These are phyloP conservation scores for Cytospora leucostoma DNA, from an alignment of 2,329 filamentous ascomycete species.

Conservation along the genomic window DNA sequence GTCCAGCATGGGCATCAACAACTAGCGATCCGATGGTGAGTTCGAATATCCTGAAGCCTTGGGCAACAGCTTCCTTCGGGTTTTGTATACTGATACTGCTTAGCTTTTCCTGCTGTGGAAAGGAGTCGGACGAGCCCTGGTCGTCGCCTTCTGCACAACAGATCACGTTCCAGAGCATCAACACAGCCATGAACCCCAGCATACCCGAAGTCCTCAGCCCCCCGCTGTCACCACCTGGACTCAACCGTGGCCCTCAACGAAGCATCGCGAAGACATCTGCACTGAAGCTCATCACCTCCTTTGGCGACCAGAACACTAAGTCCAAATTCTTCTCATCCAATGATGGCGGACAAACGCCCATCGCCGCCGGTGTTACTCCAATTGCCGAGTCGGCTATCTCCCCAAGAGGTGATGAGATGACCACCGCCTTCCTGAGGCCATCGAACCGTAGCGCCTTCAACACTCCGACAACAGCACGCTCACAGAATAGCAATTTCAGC, in stretches of 20 bases:
- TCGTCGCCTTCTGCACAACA: slow-evolving; percentile 75
- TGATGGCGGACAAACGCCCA: slow-evolving; percentile 69
- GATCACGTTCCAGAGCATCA: slow-evolving; percentile 54
- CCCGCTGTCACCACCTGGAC: slow-evolving; percentile 71
- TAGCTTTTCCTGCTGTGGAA: slow-evolving; percentile 84
- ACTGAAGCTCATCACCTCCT: slow-evolving; percentile 88
- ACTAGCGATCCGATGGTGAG: slow-evolving; percentile 78
- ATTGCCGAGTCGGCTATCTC: slow-evolving; percentile 80
- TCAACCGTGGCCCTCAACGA: slow-evolving; percentile 59
- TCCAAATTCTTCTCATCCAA: slow-evolving; percentile 63
- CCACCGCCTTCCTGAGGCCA: slow-evolving; percentile 68
- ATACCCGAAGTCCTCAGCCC: slow-evolving; percentile 68
- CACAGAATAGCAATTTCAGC: slow-evolving; percentile 59
- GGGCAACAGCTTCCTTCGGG: background rate
- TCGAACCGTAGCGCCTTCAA: slow-evolving; percentile 69
- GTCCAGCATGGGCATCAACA: slow-evolving; percentile 85
- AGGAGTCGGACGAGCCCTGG: slow-evolving; percentile 85
- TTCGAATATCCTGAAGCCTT: slow-evolving; percentile 20
- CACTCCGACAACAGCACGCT: slow-evolving; percentile 67
- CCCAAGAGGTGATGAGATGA: slow-evolving; percentile 65
- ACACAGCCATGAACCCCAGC: slow-evolving; percentile 31
- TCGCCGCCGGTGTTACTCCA: slow-evolving; percentile 81
- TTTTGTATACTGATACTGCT: background rate
- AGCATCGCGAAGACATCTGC: slow-evolving; percentile 78
- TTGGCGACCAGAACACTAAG: slow-evolving; percentile 64